phyloP scores from a whole-genome alignment of 2,329 filamentous ascomycete species.

The Pseudogymnoascus sp. region DNA sequence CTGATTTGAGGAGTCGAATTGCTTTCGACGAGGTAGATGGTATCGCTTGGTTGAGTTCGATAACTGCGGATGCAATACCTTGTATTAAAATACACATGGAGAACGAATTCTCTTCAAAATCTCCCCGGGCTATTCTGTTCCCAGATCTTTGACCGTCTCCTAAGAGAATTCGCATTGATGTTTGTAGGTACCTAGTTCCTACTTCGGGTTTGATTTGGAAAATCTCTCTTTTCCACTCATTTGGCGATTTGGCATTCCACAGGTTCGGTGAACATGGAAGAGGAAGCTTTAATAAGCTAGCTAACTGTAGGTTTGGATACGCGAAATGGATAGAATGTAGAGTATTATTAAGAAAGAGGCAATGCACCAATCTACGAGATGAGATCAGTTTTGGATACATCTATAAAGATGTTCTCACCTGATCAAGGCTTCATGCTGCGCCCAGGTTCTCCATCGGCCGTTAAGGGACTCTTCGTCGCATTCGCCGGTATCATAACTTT shows the following conservation, averaged over 20 bases:
- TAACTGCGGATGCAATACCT: background rate
- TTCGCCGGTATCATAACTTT: background rate
- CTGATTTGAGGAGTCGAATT: background rate
- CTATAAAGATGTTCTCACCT: background rate
- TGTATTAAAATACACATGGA: background rate
- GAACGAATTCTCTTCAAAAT: background rate
- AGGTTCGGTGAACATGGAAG: background rate
- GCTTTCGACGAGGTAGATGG: background rate
- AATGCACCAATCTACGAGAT: background rate
- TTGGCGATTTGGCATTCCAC: background rate
- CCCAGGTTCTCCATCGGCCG: background rate
- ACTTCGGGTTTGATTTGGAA: constrained; percentile 17
- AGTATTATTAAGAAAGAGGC: background rate
- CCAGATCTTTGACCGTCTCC: background rate
- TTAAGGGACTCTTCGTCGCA: background rate
- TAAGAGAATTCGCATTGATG: background rate
- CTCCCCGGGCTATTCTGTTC: background rate
- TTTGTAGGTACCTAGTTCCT: constrained; percentile 15
- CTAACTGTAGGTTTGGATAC: background rate
- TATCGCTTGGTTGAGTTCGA: background rate
- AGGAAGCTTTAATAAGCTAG: background rate
- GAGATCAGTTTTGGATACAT: background rate
- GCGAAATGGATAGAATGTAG: background rate
- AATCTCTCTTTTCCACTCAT: background rate
- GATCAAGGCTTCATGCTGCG: background rate